Percentiles rank a stretch among this genome's conserved stretches.
Evolutionary conservation across 2,329 filamentous ascomycete genomes (phyloP).

Genomic region (Ploettnerulaceae sp.): DNA sequence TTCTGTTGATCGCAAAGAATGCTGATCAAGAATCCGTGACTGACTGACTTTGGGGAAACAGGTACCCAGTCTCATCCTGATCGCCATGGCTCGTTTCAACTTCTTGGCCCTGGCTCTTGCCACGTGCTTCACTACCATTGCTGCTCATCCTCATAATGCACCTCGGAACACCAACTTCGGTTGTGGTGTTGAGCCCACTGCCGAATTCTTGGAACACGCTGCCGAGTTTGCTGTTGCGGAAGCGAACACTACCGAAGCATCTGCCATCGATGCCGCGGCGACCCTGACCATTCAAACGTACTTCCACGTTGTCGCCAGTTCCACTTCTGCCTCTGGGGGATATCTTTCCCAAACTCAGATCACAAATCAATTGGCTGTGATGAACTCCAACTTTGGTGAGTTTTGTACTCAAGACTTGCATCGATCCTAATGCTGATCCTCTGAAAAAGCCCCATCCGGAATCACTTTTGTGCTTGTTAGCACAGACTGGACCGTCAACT

Average conservation of each 20-base stretch:
- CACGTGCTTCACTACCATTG: slow-evolving; percentile 10
- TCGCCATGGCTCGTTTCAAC: slow-evolving; percentile 16
- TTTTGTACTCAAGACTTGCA: neutral
- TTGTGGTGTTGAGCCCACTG: slow-evolving; percentile 18
- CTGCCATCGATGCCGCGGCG: slow-evolving; percentile 12
- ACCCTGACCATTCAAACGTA: slow-evolving; percentile 31
- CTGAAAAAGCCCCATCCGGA: slow-evolving; percentile 20
- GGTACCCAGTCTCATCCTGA: too few species aligned
- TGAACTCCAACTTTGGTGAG: slow-evolving; percentile 19
- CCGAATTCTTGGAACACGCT: slow-evolving; percentile 21
- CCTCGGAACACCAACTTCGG: slow-evolving; percentile 15
- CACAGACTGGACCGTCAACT: slow-evolving; percentile 34
- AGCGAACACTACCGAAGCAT: slow-evolving; percentile 8
- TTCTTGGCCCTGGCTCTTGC: slow-evolving; percentile 18
- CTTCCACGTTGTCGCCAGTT: slow-evolving; percentile 34
- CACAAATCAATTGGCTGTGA: slow-evolving; percentile 24
- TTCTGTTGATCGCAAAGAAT: too few species aligned
- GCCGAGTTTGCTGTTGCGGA: slow-evolving; percentile 17
- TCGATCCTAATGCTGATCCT: neutral
- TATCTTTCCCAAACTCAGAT: slow-evolving; percentile 29
- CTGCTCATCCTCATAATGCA: slow-evolving; percentile 16
- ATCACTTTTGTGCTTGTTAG: slow-evolving; percentile 31
- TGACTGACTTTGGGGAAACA: too few species aligned
- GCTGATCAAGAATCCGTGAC: too few species aligned
- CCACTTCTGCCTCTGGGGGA: slow-evolving; percentile 21